Evolutionary conservation across 371 early-diverging fungal genomes (phyloP).

Genomic region (Rhizopus arrhizus): DNA sequence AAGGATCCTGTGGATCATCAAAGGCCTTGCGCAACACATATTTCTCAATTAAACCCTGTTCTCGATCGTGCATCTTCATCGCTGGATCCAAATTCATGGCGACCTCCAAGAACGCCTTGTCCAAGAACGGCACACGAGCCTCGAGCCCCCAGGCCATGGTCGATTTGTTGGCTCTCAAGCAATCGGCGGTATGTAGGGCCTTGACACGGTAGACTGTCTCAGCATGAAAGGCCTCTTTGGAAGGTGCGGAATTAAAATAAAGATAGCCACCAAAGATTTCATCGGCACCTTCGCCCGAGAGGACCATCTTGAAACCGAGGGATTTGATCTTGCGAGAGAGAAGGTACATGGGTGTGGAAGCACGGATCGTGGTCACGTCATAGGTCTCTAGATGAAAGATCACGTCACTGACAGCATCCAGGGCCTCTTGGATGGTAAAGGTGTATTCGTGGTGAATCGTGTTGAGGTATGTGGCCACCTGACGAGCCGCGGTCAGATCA

Average conservation of each 20-base stretch:
- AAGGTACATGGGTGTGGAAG: slow-evolving; percentile 97
- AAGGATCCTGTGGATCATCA: slow-evolving; percentile 75
- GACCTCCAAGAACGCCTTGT: slow-evolving; percentile 84
- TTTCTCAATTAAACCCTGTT: slow-evolving; percentile 82
- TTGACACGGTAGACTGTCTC: slow-evolving; percentile 90
- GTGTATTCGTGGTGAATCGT: slow-evolving; percentile 95
- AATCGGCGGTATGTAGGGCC: slow-evolving; percentile 93
- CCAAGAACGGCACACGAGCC: slow-evolving; percentile 96
- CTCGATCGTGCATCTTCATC: slow-evolving; percentile 73
- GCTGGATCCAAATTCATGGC: slow-evolving; percentile 84
- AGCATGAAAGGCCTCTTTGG: slow-evolving; percentile 75
- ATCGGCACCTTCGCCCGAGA: slow-evolving; percentile 94
- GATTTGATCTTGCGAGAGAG: slow-evolving; percentile 94
- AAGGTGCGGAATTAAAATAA: slow-evolving; percentile 95
- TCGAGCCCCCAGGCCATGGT: slow-evolving; percentile 99
- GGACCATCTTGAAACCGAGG: slow-evolving; percentile 97
- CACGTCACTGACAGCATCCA: slow-evolving; percentile 93
- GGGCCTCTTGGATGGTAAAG: slow-evolving; percentile 92
- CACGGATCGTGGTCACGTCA: slow-evolving; percentile 97
- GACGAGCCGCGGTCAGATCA: slow-evolving; percentile 88
- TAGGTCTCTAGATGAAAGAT: slow-evolving; percentile 96
- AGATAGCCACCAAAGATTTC: slow-evolving; percentile 97
- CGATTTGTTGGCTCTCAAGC: slow-evolving; percentile 95
- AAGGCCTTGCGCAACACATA: slow-evolving; percentile 80
- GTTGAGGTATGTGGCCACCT: slow-evolving; percentile 84